Percentiles rank a stretch among this genome's conserved stretches.
phyloP scores from a whole-genome alignment of 192 early-diverging fungal genomes.

The Coemansia sp. region DNA sequence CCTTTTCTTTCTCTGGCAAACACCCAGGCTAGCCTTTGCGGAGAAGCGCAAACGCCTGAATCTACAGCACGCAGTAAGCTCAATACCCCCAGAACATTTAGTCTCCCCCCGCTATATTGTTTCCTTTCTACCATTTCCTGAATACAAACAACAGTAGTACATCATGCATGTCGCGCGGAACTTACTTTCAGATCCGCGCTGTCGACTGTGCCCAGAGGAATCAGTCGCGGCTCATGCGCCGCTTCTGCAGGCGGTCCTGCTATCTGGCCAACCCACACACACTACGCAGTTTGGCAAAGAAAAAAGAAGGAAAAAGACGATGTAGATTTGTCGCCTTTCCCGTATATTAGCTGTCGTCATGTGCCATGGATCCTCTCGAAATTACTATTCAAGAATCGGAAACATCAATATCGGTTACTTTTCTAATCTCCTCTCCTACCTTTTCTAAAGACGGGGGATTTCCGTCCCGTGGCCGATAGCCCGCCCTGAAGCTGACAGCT shows the following conservation, averaged over 20 bases:
- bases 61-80: constrained; percentile 20
- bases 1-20: neutral
- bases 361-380: neutral
- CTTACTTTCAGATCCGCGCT: constrained; percentile 33
- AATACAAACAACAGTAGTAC: constrained; percentile 10
- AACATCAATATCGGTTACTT: neutral
- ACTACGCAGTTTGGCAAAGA: constrained; percentile 19
- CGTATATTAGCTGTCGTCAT: neutral
- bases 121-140: neutral
- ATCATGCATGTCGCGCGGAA: neutral
- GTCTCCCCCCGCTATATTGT: neutral
- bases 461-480: constrained; percentile 28
- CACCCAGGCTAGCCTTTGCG: constrained; percentile 5
- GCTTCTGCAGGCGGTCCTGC: neutral
- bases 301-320: neutral
- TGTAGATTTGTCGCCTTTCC: neutral
- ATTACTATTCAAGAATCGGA: neutral
- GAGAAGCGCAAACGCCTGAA: constrained; percentile 49
- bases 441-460: constrained; percentile 34
- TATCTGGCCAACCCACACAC: constrained; percentile 39
- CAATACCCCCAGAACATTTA: constrained; percentile 5
- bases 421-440: constrained; percentile 9
- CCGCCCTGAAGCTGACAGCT: constrained; percentile 37
- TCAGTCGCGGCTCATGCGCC: constrained; percentile 13
- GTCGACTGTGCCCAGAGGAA: constrained; percentile 40